Base-by-base conservation (phyloP, 2,329 filamentous ascomycete genomes). In the Colletotrichum phormii region DNA sequence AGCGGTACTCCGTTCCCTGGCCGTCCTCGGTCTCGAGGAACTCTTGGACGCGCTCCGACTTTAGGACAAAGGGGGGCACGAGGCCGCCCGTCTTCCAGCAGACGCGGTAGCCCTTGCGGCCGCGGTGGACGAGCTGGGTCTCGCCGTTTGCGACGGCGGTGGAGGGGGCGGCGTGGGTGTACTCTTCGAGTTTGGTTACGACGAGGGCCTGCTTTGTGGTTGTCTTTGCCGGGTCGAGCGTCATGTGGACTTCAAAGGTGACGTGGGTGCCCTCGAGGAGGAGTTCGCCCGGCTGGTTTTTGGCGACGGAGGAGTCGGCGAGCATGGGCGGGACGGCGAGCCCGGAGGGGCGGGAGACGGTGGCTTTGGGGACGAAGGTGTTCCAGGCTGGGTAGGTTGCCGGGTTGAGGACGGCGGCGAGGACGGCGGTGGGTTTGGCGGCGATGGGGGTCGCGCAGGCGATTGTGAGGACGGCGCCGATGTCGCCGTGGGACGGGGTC, bases 21-120 rank as follows among this genome's bases (percentile, higher is more conserved):
- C 76, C 76, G 11, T 74, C 72, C 57, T 73, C 64, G 26, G 51
- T 67, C 62, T 76, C 67, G 37, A 83, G 75, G 69, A 86, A 81
- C 76, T 87, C 85, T 77, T 86, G 85, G 15, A 85, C 81, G 59
- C 84, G 78, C 79, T 86, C 84, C 5, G 77, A 77, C 15, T 78
- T 76, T 51, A 85, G 75, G 67, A 84, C 76, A 76, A 82, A 79
- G 12, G 70, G 67, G 1, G 80, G 77, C 57, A 79, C 74, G 29
- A 75, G 75, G n/a, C 80, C 80, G 5, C 62, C 72, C n/a, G 75
- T 75, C 73, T 79, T 80, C 85, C 84, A 86, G 12, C 79, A 81
- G 22, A 86, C 78, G 35, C 83, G 78, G 75, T 81, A 82, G 6
- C 84, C 84, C 51, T 75, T 78, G 37, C 75, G 74, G 13, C 77